Percentiles rank a stretch among this genome's conserved stretches.
Evolutionary conservation across 2,329 filamentous ascomycete species (phyloP).

Genomic region (Trichoderma polysporum): DNA sequence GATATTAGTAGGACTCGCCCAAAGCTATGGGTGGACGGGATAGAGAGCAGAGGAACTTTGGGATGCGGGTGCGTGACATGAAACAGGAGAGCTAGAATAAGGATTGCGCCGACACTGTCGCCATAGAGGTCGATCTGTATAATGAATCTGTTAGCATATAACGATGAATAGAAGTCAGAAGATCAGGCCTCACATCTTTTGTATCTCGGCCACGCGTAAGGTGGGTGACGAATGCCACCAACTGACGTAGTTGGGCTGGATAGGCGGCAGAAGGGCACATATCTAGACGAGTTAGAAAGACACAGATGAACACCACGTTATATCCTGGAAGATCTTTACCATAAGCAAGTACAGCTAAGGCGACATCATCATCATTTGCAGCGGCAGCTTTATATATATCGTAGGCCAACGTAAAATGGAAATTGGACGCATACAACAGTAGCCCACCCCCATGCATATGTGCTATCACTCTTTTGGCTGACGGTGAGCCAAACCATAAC

Average conservation of each 20-base stretch:
- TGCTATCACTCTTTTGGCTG: conserved; percentile 1
- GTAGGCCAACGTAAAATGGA: neutral
- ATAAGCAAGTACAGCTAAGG: neutral
- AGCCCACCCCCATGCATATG: conserved; percentile 1
- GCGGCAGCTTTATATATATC: neutral
- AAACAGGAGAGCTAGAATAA: neutral
- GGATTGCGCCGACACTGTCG: neutral
- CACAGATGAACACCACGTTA: neutral
- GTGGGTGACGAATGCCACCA: neutral
- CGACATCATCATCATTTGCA: neutral
- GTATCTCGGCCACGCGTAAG: neutral
- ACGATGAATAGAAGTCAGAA: neutral
- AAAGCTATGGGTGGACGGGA: neutral
- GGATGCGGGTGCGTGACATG: neutral
- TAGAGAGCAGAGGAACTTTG: neutral
- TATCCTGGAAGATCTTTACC: neutral
- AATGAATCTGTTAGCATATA: neutral
- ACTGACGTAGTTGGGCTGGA: neutral
- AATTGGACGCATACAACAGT: neutral
- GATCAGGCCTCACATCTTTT: neutral
- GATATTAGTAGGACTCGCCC: neutral
- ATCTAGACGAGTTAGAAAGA: neutral
- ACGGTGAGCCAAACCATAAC: conserved; percentile 1
- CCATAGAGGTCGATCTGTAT: neutral
- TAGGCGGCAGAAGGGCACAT: neutral